These are phyloP conservation scores for Neurospora discreta DNA, from an alignment of 495 filamentous ascomycete species.

Conservation along the genomic window DNA sequence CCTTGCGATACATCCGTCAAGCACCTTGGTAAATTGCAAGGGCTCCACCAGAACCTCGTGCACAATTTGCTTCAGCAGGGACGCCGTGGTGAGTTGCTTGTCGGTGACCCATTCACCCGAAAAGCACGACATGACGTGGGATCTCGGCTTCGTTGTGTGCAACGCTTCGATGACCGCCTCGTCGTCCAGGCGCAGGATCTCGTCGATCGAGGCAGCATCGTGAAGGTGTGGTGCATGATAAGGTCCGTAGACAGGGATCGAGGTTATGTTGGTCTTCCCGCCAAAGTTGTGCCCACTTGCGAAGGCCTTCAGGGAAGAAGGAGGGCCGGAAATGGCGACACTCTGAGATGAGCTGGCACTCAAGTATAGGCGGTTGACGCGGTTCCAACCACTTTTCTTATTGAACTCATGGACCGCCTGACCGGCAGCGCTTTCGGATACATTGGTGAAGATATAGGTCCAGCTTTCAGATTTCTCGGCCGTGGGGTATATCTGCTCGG, in stretches of 20 bases:
- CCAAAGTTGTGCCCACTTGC: constrained; percentile 42
- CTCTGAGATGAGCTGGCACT: constrained; percentile 61
- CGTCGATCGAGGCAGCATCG: constrained; percentile 45
- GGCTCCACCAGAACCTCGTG: constrained; percentile 49
- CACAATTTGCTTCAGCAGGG: constrained; percentile 41
- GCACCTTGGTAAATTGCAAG: constrained; percentile 46
- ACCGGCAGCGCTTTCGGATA: constrained; percentile 32
- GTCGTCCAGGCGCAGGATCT: constrained; percentile 42
- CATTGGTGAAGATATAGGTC: constrained; percentile 42
- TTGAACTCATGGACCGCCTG: constrained; percentile 42
- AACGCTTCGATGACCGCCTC: constrained; percentile 27
- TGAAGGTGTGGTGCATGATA: constrained; percentile 75
- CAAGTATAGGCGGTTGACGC: constrained; percentile 55
- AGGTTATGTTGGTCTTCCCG: constrained; percentile 37
- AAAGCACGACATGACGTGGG: constrained; percentile 47
- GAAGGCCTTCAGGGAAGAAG: constrained; percentile 47
- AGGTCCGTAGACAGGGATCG: constrained; percentile 65
- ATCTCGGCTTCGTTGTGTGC: constrained; percentile 35
- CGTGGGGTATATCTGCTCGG: constrained; percentile 38
- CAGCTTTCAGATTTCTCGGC: constrained; percentile 41
- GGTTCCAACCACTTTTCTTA: constrained; percentile 14
- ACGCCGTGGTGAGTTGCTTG: constrained; percentile 28
- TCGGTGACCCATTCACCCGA: constrained; percentile 37
- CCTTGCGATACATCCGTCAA: constrained; percentile 40
- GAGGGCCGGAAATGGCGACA: constrained; percentile 72